Percentiles rank a stretch among this genome's conserved stretches.
Conservation (phyloP, 2,329 filamentous ascomycete species). For the Arthrobotrys conoides region DNA sequence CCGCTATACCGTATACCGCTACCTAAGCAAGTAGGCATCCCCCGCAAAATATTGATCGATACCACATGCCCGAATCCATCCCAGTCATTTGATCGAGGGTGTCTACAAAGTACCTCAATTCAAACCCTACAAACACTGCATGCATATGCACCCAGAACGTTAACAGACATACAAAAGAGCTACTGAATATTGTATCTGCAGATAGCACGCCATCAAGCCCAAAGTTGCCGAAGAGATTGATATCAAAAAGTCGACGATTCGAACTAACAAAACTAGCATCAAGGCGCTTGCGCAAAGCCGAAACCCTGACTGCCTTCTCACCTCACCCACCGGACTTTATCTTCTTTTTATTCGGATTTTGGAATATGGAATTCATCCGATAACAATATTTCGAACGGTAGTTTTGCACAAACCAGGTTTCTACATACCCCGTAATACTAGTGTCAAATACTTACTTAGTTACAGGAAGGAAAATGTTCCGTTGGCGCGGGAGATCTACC, state of each 20-base stretch:
- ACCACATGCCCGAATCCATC: constrained; percentile 5
- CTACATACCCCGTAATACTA: not conserved
- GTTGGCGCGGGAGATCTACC: constrained; percentile 55
- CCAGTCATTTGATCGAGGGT: not conserved
- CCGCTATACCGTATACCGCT: too few relatives aligned
- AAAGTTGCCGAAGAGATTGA: not conserved
- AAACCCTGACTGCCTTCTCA: not conserved
- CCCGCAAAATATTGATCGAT: constrained; percentile 6
- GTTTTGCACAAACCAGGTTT: constrained; percentile 17
- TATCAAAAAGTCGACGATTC: constrained; percentile 1
- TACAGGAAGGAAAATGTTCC: constrained; percentile 31
- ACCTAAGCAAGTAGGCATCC: too few relatives aligned
- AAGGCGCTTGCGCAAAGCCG: constrained; percentile 20
- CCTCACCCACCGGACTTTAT: constrained; percentile 9
- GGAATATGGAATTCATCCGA: constrained; percentile 36
- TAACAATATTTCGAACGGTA: constrained; percentile 31
- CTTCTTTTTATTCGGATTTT: constrained; percentile 9
- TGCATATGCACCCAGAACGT: constrained; percentile 8
- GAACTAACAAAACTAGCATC: constrained; percentile 29
- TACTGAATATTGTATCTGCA: not conserved
- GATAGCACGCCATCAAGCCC: constrained; percentile 16
- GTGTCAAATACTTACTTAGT: too few relatives aligned
- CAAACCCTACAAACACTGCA: not conserved
- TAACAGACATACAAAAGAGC: not conserved
- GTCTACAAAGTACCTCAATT: constrained; percentile 22